Base-by-base conservation (phyloP, 768 basidiomycete species). In the Mycena indigotica region DNA sequence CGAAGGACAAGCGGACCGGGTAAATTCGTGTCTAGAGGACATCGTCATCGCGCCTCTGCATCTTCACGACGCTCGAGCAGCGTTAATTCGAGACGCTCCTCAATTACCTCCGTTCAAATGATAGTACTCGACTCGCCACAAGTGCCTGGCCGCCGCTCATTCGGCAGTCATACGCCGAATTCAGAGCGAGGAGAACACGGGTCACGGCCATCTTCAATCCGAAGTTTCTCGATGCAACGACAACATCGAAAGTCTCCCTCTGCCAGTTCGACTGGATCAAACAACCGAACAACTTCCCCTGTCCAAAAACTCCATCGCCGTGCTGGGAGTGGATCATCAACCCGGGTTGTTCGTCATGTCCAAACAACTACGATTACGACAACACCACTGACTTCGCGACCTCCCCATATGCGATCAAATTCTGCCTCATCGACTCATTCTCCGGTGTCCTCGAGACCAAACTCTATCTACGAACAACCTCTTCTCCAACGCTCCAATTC, bases 31-130 rank as follows among this genome's bases (percentile, higher is more conserved):
- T 40, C 48, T 21, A 56, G 44, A 38, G 79, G 79, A 17, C 81
- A 87, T 57, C 81, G 87, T 55, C 87, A 88, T 51, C 82, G 91
- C 16, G 85, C 85, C 0, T 89, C 89, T 0, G 73, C 86, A 40
- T 91, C 90, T 0, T 95, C 94, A 23, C 83, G 90, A 46, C 85
- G 95, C 25, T 95, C 93, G 15, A 95, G 92, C 69, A 94, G 92
- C 56, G 89, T 95, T 61, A 95, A 94, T 67, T 97, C 95, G 5
- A 78, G 89, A 30, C 78, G 93, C 38, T 83, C 81, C 1, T 82
- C 80, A n/a, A 76, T 76, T 19, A 70, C 80, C 23, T 80, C 80
- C 15, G 73, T 77, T 23, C 81, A 83, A 56, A 73, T 82, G 70
- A 58, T 80, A 12, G 62, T 81, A n/a, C 66, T 89, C 32, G 89